Base-by-base conservation (phyloP, 371 early-diverging fungal genomes). In the Mortierella sp. region DNA sequence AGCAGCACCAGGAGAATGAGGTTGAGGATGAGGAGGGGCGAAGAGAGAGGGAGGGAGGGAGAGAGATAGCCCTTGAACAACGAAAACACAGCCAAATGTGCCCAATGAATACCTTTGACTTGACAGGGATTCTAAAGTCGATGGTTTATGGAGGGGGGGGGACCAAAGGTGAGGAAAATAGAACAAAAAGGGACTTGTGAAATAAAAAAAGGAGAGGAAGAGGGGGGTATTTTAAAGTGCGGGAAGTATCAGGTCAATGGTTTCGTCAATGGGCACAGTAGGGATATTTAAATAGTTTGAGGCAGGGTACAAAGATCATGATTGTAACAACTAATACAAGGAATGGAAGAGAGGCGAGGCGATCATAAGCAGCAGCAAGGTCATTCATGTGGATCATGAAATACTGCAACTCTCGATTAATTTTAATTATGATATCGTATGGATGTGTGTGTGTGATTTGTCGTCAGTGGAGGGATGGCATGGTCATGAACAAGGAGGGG, bases 191-290 rank as follows among this genome's bases (percentile, higher is more conserved):
- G 37, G 16, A 13, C 31, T 22, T 24, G 44, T 39, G 16, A 40
- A 66, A n/a, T 26, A 67, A 67, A 47, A 69, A 69, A 69, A 55
- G 31, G 58, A 34, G 50, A 55, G 11, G 8, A 24, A 50, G 45
- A n/a, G 47, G 50, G 40, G 11, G n/a, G 14, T 34, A 6, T 26
- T 39, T 43, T 43, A 65, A 65, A 26, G 65, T 26, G 65, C 43
- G 43, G 24, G 41, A 34, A 29, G 3, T 24, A 14, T 14, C 0
- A 13, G 29, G 55, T 11, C 29, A 53, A 29, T 53, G 11, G 29
- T 14, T 2, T 26, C 6, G 55, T 26, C 13, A 29, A 53, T 29
- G 55, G 55, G 16, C 14, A 29, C 16, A 31, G 55, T 29, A 55
- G 40, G 9, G 26, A 22, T 39, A 19, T 39, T 63, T n/a, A 34